Percentiles rank a stretch among this genome's conserved stretches.
These are phyloP conservation scores for Cladochytrium replicatum DNA, from an alignment of 192 early-diverging fungal species.

Conservation along the genomic window DNA sequence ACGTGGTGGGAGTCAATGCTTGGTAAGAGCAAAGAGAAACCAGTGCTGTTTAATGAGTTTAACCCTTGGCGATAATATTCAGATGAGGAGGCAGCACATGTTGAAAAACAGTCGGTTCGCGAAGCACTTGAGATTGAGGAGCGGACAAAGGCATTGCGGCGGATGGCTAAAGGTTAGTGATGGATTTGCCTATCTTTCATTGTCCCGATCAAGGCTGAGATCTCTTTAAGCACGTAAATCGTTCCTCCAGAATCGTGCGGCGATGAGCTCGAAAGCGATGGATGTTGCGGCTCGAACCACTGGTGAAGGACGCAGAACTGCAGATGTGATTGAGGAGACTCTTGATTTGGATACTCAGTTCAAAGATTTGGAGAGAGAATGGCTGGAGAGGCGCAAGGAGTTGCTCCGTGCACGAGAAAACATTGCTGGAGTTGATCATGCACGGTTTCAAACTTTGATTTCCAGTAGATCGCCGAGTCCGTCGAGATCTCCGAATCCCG, in stretches of 20 bases:
- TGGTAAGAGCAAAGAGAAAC: conserved; percentile 18
- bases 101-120: not conserved
- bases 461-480: not conserved
- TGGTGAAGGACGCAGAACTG: conserved; percentile 16
- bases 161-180: conserved; percentile 30
- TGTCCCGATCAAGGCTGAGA: not conserved
- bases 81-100: not conserved
- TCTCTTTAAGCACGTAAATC: conserved; percentile 14
- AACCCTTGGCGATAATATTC: not conserved
- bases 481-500: too few relatives aligned
- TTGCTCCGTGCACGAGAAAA: conserved; percentile 23
- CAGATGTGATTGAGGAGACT: conserved; percentile 3
- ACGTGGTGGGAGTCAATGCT: conserved; percentile 41
- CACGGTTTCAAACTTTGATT: conserved; percentile 1
- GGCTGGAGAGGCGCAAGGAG: conserved; percentile 25
- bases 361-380: conserved; percentile 33
- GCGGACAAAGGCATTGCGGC: conserved; percentile 17
- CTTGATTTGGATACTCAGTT: conserved; percentile 13
- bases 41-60: not conserved
- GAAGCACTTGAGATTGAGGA: conserved; percentile 35
- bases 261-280: conserved; percentile 7
- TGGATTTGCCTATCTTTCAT: not conserved
- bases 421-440: conserved; percentile 15
- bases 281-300: conserved; percentile 10
- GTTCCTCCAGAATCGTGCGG: conserved; percentile 18